Conservation (phyloP, 2,329 filamentous ascomycete species). For the Aquanectria penicillioides region DNA sequence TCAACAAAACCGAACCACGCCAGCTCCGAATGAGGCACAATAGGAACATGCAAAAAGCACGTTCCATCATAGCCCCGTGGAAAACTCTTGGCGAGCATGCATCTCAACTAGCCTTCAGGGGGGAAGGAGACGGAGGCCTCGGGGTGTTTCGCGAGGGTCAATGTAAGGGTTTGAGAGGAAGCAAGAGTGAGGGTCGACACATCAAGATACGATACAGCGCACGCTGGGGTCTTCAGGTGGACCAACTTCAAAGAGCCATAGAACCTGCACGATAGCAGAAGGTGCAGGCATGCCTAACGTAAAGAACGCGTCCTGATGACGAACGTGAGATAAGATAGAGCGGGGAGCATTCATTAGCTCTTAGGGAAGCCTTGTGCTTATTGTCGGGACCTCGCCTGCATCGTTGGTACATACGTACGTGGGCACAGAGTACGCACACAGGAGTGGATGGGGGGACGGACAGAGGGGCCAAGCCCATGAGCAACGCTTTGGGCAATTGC, state of each 20-base stretch:
- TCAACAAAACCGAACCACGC: constrained; percentile 26
- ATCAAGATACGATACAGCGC: no score
- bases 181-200: no score
- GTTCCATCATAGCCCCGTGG: constrained; percentile 8
- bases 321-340: constrained; percentile 15
- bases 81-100: constrained; percentile 20
- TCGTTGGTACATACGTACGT: no score
- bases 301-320: constrained; percentile 13
- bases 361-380: constrained; percentile 3
- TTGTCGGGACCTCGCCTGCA: constrained; percentile 1
- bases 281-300: background rate
- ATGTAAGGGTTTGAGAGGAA: no score
- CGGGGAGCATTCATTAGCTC: background rate
- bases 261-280: background rate
- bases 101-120: constrained; percentile 7
- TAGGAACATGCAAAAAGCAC: constrained; percentile 12
- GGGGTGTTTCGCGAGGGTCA: background rate
- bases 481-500: constrained; percentile 21
- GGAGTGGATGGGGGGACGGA: background rate
- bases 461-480: constrained; percentile 1
- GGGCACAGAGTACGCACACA: no score
- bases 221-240: no score
- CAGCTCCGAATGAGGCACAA: constrained; percentile 36
- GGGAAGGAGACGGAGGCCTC: constrained; percentile 11
- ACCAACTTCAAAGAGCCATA: no score